A percentile compares a stretch with the other conserved stretches of the same genome.
Conservation (phyloP, 176 grass and related monocot species). For the Stipa capillata region DNA sequence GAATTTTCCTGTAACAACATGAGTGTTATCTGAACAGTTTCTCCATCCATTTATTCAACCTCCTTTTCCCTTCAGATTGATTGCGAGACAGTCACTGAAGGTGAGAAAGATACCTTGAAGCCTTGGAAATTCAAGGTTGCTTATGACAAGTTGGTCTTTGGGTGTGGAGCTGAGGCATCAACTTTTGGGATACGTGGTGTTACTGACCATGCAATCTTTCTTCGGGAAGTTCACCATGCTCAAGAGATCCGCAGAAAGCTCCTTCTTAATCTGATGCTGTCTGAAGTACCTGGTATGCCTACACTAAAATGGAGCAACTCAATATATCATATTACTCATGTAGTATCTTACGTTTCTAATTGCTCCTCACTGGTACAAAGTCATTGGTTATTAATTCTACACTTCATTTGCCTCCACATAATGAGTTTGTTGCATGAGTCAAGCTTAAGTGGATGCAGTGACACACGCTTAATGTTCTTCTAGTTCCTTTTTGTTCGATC, state of each 20-base stretch:
- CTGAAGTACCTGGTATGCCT: slow-evolving; percentile 72
- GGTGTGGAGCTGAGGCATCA: slow-evolving; percentile 79
- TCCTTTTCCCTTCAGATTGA: slow-evolving; percentile 56
- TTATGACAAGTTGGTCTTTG: slow-evolving; percentile 90
- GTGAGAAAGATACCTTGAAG: slow-evolving; percentile 40
- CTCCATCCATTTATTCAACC: slow-evolving; percentile 7
- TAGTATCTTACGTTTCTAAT: neutral
- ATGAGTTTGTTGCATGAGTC: neutral
- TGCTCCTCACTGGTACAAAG: neutral
- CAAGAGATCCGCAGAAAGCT: slow-evolving; percentile 93
- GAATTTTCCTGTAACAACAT: neutral
- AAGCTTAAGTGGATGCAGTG: neutral
- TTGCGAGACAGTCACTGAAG: slow-evolving; percentile 72
- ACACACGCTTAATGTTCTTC: neutral
- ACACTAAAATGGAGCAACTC: neutral
- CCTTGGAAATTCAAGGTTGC: slow-evolving; percentile 94
- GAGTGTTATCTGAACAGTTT: neutral
- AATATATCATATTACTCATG: neutral
- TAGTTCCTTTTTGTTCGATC: neutral
- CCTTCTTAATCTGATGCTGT: slow-evolving; percentile 94
- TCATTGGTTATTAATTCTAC: neutral
- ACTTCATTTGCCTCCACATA: neutral
- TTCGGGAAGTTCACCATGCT: slow-evolving; percentile 85
- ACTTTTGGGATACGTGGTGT: slow-evolving; percentile 91
- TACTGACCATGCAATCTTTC: slow-evolving; percentile 83